These are phyloP conservation scores for Calonectria honghensis DNA, from an alignment of 2,329 filamentous ascomycete genomes.

Conservation along the genomic window DNA sequence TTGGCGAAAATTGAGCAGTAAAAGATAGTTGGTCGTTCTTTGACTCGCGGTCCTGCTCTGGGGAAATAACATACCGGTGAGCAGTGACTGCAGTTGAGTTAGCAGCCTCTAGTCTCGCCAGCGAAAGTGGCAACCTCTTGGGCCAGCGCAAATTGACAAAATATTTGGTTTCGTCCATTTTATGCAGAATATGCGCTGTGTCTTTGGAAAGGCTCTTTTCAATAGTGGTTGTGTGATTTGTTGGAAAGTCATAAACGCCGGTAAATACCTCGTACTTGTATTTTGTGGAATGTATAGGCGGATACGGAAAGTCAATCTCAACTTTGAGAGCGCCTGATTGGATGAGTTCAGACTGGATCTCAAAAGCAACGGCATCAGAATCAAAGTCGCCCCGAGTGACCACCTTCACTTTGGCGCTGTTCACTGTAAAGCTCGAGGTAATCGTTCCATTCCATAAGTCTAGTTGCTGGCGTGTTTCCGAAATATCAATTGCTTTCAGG, in stretches of 20 bases:
- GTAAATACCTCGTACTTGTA: slow-evolving; percentile 67
- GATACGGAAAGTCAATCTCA: slow-evolving; percentile 66
- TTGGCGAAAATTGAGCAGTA: slow-evolving; percentile 59
- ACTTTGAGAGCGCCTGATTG: slow-evolving; percentile 58
- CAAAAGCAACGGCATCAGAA: slow-evolving; percentile 61
- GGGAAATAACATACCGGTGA: slow-evolving; percentile 59
- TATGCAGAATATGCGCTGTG: slow-evolving; percentile 60
- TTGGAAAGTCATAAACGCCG: slow-evolving; percentile 62
- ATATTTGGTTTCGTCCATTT: slow-evolving; percentile 61
- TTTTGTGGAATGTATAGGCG: slow-evolving; percentile 61
- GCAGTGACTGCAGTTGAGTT: slow-evolving; percentile 53
- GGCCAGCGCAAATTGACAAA: slow-evolving; percentile 63
- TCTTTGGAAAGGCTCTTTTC: slow-evolving; percentile 32
- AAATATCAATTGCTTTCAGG: slow-evolving; percentile 55
- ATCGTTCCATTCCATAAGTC: slow-evolving; percentile 54
- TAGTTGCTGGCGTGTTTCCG: slow-evolving; percentile 55
- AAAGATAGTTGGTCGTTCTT: slow-evolving; percentile 51
- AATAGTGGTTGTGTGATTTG: slow-evolving; percentile 62
- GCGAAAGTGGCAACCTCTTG: slow-evolving; percentile 38
- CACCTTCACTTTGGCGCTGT: slow-evolving; percentile 58
- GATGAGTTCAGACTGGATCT: slow-evolving; percentile 61
- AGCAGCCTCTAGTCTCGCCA: slow-evolving; percentile 48
- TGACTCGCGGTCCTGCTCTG: neutral
- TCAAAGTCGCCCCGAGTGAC: slow-evolving; percentile 62
- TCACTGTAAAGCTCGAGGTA: slow-evolving; percentile 60